Evolutionary conservation across 1,139 yeast genomes (phyloP), one percentile per base, ranked within the genome.

Genomic region (Nakaseomyces kungkrabaensis): DNA sequence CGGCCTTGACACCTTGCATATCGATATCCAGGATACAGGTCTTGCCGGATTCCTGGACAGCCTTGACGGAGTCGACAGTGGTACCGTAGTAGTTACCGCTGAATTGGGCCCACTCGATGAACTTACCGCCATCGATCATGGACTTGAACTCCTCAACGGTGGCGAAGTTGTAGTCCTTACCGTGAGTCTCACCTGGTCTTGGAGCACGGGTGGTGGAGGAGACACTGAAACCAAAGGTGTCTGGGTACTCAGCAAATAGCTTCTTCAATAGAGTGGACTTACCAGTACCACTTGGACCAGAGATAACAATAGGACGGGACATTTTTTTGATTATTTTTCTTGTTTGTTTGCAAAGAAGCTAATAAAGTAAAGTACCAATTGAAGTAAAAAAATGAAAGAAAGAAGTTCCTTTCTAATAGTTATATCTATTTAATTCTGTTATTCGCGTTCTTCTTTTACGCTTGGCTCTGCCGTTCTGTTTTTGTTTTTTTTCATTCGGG

Each of bases 1-100:
- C 96, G 13, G 88, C 77, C 72, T 85, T 83, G 60, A 92, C 98
- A 56, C 99, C 99, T 72, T 94, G 97, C 96, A 90, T 89, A 76
- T 92, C 99, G 59, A 92, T 92, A 69, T 92, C 99, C 66, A 92
- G 76, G 57, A 92, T 82, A 72, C 98, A 92, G 49, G 82, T 82
- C 67, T 74, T 78, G 53, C 85, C 85, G 51, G 72, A 60, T 52
- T 72, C 72, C 54, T 75, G 74, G 50, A 73, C 75, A 50, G 68
- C 65, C 61, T 85, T 77, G 51, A 92, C 97, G 32, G 96, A 82
- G 62, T 81, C 83, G 59, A 87, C 75, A 46, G 96, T 76, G 51
- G 98, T 92, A 54, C 99, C 99, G 69, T 92, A 92, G 75, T 85
- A 89, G 76, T 94, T 92, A 47, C 97, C 97, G 8, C 96, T 87